A percentile compares a stretch with the other conserved stretches of the same genome.
Conservation (phyloP, 805 yeast genomes). For the Suhomyces prunicola region DNA sequence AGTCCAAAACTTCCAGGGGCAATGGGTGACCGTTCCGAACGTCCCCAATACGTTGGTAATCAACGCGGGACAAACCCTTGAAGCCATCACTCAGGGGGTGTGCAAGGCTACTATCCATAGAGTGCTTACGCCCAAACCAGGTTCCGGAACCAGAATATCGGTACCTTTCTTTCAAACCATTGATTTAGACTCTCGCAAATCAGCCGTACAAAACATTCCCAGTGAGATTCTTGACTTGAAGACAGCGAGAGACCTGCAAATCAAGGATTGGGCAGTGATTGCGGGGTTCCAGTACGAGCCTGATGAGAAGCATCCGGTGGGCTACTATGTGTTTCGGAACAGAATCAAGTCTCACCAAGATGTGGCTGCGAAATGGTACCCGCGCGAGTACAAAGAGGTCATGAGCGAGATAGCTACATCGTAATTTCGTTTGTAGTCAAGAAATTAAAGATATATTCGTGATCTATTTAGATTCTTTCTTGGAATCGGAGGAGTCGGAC, state of each 20-base stretch:
- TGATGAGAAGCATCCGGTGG: constrained; percentile 41
- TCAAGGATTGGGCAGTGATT: constrained; percentile 34
- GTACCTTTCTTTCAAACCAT: constrained; percentile 50
- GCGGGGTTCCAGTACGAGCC: constrained; percentile 42
- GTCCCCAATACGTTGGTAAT: constrained; percentile 49
- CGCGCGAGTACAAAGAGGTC: constrained; percentile 34
- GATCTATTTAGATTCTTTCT: constrained; percentile 10
- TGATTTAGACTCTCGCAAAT: constrained; percentile 33
- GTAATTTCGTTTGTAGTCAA: neutral
- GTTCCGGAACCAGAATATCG: constrained; percentile 42
- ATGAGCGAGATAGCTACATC: constrained; percentile 12
- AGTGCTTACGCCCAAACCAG: constrained; percentile 43
- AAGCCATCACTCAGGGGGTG: constrained; percentile 55
- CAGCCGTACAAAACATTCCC: constrained; percentile 29
- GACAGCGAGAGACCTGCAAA: constrained; percentile 34
- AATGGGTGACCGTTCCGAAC: constrained; percentile 56
- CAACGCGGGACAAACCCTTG: constrained; percentile 59
- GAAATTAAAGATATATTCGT: no score
- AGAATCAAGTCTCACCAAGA: constrained; percentile 44
- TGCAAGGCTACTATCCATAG: constrained; percentile 60
- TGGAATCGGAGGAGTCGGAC: constrained; percentile 1
- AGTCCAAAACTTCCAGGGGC: constrained; percentile 52
- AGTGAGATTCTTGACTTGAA: constrained; percentile 23
- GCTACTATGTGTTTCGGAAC: constrained; percentile 45
- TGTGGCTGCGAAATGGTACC: constrained; percentile 43